Conservation (phyloP, 148 eudicot genomes). For the Amaranthus palmeri region DNA sequence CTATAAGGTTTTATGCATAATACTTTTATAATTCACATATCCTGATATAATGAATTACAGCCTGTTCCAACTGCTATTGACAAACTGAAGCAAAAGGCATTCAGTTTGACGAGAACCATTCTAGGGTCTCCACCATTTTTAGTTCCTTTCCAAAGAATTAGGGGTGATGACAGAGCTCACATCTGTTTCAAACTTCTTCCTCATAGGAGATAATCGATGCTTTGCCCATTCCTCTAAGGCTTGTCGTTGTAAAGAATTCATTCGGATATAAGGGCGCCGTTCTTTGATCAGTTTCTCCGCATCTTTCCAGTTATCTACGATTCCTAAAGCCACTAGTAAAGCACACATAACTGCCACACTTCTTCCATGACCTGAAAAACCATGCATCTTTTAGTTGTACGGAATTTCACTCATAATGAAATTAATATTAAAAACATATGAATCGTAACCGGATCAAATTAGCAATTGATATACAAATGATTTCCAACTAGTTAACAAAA, state of each 20-base stretch:
- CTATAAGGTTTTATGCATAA: no score
- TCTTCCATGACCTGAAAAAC: conserved; percentile 75
- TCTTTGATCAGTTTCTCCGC: conserved; percentile 69
- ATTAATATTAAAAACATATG: neutral
- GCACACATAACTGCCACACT: conserved; percentile 93
- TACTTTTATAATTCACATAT: no score
- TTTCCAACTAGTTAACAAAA: neutral
- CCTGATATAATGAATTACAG: no score
- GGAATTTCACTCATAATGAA: neutral
- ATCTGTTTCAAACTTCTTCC: conserved; percentile 13
- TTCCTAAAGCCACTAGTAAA: conserved; percentile 68
- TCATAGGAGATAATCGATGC: conserved; percentile 56
- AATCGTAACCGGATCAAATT: neutral
- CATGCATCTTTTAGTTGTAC: neutral
- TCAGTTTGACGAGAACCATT: no score
- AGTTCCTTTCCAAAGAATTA: conserved; percentile 21
- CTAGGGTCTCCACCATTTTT: neutral
- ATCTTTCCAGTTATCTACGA: conserved; percentile 79
- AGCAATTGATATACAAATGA: neutral
- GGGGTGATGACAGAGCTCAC: conserved; percentile 30
- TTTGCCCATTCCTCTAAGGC: conserved; percentile 92
- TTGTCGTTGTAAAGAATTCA: conserved; percentile 72
- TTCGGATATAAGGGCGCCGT: conserved; percentile 62
- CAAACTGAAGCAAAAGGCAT: no score
- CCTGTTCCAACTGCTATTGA: no score